Evolutionary conservation across 768 basidiomycete genomes (phyloP).

Genomic region (Cubamyces sp.): DNA sequence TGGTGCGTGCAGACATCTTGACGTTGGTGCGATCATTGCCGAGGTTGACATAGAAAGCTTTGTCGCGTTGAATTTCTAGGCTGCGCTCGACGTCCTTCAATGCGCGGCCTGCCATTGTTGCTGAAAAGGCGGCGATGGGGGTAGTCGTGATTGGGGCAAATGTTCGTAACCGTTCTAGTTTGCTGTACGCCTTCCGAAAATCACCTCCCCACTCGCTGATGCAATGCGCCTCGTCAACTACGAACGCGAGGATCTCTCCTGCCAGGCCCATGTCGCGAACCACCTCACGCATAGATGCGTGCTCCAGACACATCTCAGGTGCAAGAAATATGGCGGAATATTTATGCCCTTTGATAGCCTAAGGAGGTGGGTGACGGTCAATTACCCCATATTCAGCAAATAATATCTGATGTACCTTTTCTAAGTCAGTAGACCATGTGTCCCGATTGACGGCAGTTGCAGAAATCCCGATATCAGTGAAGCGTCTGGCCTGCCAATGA

Average conservation of each 20-base stretch:
- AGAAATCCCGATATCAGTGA: background rate
- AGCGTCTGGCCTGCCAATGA: background rate
- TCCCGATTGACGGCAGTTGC: background rate
- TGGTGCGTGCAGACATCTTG: background rate
- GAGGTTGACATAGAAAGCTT: background rate
- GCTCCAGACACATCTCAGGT: slow-evolving; percentile 33
- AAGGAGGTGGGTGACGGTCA: no score
- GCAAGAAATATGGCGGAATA: slow-evolving; percentile 27
- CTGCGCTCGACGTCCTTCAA: background rate
- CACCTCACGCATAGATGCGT: slow-evolving; percentile 18
- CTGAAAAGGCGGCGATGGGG: background rate
- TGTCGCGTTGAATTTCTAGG: background rate
- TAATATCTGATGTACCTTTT: background rate
- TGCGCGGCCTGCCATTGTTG: background rate
- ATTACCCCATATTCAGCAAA: no score
- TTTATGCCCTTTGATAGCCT: slow-evolving; percentile 1
- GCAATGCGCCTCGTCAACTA: slow-evolving; percentile 48
- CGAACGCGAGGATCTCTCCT: slow-evolving; percentile 28
- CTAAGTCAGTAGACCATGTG: background rate
- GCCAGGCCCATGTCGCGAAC: slow-evolving; percentile 21
- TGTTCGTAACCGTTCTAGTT: slow-evolving; percentile 25
- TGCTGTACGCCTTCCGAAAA: slow-evolving; percentile 38
- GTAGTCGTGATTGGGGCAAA: background rate
- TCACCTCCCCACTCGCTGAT: slow-evolving; percentile 41
- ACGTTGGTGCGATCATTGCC: slow-evolving; percentile 7